A percentile compares a stretch with the other conserved stretches of the same genome.
phyloP scores from a whole-genome alignment of 1,139 yeast species.

The Saccharomycopsis hybrid region DNA sequence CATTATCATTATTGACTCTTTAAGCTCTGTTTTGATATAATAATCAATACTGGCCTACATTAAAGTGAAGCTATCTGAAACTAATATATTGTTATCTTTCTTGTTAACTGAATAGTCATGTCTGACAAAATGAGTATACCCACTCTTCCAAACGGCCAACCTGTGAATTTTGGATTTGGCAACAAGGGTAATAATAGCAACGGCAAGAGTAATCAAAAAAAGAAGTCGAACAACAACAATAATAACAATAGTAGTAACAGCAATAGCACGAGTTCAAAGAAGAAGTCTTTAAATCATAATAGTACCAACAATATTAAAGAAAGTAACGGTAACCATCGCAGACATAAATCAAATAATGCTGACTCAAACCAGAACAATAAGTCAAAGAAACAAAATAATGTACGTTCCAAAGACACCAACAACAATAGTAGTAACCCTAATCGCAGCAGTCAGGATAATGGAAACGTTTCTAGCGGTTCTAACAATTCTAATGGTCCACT shows the following conservation, averaged over 20 bases:
- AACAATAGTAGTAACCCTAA: background rate
- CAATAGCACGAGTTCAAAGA: background rate
- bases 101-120: no score
- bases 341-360: slow-evolving; percentile 1
- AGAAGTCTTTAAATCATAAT: background rate
- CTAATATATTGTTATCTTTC: no score
- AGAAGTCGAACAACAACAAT: background rate
- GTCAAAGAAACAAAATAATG: background rate
- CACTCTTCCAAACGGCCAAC: slow-evolving; percentile 19
- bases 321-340: background rate
- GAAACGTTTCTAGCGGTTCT: background rate
- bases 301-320: background rate
- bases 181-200: slow-evolving; percentile 4
- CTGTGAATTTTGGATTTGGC: slow-evolving; percentile 18
- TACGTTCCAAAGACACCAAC: background rate
- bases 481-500: background rate
- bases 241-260: background rate
- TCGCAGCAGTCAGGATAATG: background rate
- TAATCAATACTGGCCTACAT: no score
- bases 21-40: no score
- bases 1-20: no score
- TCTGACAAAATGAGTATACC: slow-evolving; percentile 11
- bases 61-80: no score
- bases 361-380: background rate
- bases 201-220: background rate